These are phyloP conservation scores for Botryotinia narcissicola DNA, from an alignment of 2,329 filamentous ascomycete genomes.

Conservation along the genomic window DNA sequence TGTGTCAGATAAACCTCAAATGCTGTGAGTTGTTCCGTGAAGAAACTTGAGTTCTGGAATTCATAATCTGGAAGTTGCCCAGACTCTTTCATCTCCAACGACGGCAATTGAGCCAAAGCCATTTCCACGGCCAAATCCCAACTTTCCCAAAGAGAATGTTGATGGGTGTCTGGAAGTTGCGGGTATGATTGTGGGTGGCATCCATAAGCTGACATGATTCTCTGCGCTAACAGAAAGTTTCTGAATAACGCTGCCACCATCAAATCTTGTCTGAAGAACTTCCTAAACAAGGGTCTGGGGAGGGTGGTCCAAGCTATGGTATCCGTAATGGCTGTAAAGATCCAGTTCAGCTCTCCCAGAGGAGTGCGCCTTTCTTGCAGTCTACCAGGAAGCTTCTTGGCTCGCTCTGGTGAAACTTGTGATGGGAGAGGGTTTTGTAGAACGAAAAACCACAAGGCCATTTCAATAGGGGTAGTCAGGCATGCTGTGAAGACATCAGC, in stretches of 20 bases:
- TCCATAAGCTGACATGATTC: conserved; percentile 94
- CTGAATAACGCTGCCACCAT: conserved; percentile 99
- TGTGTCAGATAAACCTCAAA: conserved; percentile 93
- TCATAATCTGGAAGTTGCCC: conserved; percentile 68
- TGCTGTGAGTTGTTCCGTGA: conserved; percentile 92
- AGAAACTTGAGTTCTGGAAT: conserved; percentile 93
- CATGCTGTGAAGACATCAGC: conserved; percentile 96
- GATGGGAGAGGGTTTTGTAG: conserved; percentile 71
- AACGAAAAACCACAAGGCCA: conserved; percentile 95
- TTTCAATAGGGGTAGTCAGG: conserved; percentile 94
- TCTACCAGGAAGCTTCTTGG: conserved; percentile 84
- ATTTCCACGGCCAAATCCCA: conserved; percentile 98
- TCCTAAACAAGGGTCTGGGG: conserved; percentile 86
- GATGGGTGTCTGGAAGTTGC: conserved; percentile 87
- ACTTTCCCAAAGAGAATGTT: conserved; percentile 93
- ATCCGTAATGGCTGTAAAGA: conserved; percentile 97
- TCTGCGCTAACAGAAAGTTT: conserved; percentile 91
- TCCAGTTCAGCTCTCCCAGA: conserved; percentile 96
- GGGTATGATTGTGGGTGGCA: conserved; percentile 93
- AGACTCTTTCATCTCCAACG: conserved; percentile 74
- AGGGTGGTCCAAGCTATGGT: conserved; percentile 98
- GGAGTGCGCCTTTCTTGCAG: conserved; percentile 92
- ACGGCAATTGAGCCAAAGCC: conserved; percentile 84
- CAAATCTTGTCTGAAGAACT: conserved; percentile 93
- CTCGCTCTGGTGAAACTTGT: conserved; percentile 73